A percentile compares a stretch with the other conserved stretches of the same genome.
phyloP scores from a whole-genome alignment of 2,329 filamentous ascomycete species.

The Phialophora chinensis region DNA sequence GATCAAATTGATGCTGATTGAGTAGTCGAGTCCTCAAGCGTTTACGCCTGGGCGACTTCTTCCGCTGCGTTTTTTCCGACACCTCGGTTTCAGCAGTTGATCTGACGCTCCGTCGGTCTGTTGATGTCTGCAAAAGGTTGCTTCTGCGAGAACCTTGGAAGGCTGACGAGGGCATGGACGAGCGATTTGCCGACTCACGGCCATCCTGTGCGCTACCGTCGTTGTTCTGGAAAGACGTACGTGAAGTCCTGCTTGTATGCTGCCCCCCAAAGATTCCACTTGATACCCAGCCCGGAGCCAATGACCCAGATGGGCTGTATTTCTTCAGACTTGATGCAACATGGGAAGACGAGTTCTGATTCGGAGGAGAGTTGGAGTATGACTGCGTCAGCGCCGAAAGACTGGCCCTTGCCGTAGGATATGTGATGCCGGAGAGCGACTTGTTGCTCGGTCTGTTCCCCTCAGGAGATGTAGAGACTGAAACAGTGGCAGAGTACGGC shows the following conservation, averaged over 20 bases:
- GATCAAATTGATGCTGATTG: slow-evolving; percentile 60
- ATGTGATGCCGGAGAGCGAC: slow-evolving; percentile 24
- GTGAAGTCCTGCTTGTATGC: slow-evolving; percentile 17
- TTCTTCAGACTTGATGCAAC: slow-evolving; percentile 34
- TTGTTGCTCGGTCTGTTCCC: slow-evolving; percentile 32
- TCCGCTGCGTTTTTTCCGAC: slow-evolving; percentile 30
- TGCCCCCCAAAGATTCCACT: slow-evolving; percentile 31
- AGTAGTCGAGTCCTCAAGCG: slow-evolving; percentile 59
- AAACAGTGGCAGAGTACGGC: slow-evolving; percentile 30
- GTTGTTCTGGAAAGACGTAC: slow-evolving; percentile 28
- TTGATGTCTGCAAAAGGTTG: slow-evolving; percentile 18
- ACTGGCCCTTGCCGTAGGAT: slow-evolving; percentile 36
- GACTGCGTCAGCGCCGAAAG: slow-evolving; percentile 38
- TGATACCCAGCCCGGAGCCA: slow-evolving; percentile 34
- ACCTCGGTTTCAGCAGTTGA: slow-evolving; percentile 46
- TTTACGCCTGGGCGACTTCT: slow-evolving; percentile 42
- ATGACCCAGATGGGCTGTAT: slow-evolving; percentile 36
- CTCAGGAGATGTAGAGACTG: slow-evolving; percentile 40
- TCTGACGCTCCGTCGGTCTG: slow-evolving; percentile 42
- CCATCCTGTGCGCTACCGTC: slow-evolving; percentile 32
- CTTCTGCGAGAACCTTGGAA: slow-evolving; percentile 27
- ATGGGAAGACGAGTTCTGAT: slow-evolving; percentile 27
- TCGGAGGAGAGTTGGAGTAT: slow-evolving; percentile 39
- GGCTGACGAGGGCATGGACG: slow-evolving; percentile 25
- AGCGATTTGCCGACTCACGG: slow-evolving; percentile 24